These are phyloP conservation scores for Russula sp. DNA, from an alignment of 768 basidiomycete species.

Conservation along the genomic window DNA sequence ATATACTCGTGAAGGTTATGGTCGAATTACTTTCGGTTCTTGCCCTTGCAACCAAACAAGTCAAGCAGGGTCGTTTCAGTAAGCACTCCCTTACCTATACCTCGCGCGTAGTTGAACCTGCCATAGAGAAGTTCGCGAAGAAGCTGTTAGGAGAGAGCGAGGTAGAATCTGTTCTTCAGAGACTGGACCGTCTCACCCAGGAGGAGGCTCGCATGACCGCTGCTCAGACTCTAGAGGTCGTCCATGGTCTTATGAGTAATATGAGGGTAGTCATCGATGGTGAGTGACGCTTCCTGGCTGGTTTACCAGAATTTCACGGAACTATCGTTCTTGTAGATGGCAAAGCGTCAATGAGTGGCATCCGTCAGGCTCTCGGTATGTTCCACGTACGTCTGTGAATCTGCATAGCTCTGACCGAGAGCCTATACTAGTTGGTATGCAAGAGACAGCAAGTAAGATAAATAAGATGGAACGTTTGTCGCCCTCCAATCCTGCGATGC, in stretches of 20 bases:
- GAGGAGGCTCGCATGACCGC: not conserved
- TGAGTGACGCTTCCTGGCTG: not conserved
- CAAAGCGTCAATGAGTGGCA: not conserved
- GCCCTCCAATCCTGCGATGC: too few species aligned
- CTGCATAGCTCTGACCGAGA: not conserved
- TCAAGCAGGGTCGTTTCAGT: constrained; percentile 5
- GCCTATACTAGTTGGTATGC: not conserved
- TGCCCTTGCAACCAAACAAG: constrained; percentile 9
- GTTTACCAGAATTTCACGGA: not conserved
- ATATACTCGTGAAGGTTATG: not conserved
- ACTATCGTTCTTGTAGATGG: not conserved
- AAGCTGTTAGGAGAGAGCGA: constrained; percentile 5
- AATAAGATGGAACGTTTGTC: constrained; percentile 11
- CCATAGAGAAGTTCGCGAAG: constrained; percentile 3
- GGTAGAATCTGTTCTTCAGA: not conserved
- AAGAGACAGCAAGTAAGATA: not conserved
- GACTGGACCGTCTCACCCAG: constrained; percentile 1
- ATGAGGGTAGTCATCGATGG: not conserved
- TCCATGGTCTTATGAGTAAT: not conserved
- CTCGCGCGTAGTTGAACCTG: not conserved
- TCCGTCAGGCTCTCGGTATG: not conserved
- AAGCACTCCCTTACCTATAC: not conserved
- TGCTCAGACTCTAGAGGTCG: not conserved
- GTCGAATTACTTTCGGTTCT: constrained; percentile 5
- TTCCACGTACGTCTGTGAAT: not conserved